Evolutionary conservation across 495 filamentous ascomycete genomes (phyloP).

Genomic region (Tuber melanosporum): DNA sequence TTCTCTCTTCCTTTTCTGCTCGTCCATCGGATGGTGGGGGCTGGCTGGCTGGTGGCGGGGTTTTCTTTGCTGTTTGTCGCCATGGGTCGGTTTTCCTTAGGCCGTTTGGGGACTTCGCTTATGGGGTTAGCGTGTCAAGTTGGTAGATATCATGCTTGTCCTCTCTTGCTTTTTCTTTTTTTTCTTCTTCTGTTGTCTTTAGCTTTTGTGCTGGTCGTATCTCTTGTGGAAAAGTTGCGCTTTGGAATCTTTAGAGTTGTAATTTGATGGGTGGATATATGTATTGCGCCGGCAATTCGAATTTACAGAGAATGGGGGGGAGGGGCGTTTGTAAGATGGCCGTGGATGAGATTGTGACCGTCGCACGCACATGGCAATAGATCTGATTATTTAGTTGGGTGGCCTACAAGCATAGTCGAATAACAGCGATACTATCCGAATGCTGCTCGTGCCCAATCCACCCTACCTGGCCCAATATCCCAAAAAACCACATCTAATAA

Average conservation of each 20-base stretch:
- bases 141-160: background rate
- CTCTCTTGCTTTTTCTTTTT: background rate
- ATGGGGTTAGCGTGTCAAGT: background rate
- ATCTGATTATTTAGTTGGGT: background rate
- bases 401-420: background rate
- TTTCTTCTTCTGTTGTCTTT: background rate
- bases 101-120: background rate
- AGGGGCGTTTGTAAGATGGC: background rate
- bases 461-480: no score
- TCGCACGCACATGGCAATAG: background rate
- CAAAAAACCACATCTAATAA: no score
- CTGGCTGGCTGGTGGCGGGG: background rate
- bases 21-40: background rate
- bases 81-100: background rate
- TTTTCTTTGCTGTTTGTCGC: background rate
- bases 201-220: background rate
- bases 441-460: no score
- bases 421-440: no score
- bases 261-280: background rate
- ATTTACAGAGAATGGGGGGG: background rate
- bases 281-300: background rate
- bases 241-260: background rate
- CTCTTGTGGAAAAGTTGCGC: background rate
- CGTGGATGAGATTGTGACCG: background rate
- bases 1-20: background rate